These are phyloP conservation scores for Closterium sp. DNA, from an alignment of 139 green algal species.

Conservation along the genomic window DNA sequence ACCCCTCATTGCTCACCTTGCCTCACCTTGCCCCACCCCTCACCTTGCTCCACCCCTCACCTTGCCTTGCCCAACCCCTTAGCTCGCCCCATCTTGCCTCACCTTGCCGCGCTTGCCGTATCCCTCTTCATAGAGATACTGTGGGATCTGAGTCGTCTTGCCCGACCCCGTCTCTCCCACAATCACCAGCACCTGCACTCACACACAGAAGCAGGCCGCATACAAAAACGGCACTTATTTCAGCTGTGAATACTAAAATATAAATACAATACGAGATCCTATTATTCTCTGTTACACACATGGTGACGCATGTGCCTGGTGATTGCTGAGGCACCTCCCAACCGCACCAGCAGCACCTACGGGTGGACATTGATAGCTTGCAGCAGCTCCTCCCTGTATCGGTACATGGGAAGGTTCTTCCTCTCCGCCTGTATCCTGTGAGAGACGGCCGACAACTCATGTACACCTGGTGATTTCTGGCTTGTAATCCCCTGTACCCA, in stretches of 20 bases:
- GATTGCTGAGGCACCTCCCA: too few relatives aligned
- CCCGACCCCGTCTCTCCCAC: conserved; percentile 93
- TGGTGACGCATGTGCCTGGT: too few relatives aligned
- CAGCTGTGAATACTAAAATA: too few relatives aligned
- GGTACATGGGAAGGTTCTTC: conserved; percentile 82
- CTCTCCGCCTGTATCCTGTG: conserved; percentile 45
- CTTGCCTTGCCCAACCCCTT: neutral
- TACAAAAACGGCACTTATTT: too few relatives aligned
- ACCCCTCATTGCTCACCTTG: neutral
- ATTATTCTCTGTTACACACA: too few relatives aligned
- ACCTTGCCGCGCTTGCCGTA: conserved; percentile 81
- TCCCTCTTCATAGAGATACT: conserved; percentile 96
- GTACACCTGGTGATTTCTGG: too few relatives aligned
- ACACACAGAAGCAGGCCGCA: too few relatives aligned
- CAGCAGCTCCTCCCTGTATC: conserved; percentile 72
- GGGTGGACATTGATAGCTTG: conserved; percentile 78
- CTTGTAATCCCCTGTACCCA: neutral
- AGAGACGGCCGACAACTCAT: too few relatives aligned
- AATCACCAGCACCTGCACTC: conserved; percentile 82
- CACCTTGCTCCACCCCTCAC: neutral
- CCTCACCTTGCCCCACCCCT: neutral
- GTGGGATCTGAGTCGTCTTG: conserved; percentile 92
- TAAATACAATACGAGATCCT: too few relatives aligned
- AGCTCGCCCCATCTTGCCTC: neutral
- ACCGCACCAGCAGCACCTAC: too few relatives aligned